phyloP scores from a whole-genome alignment of 2,329 filamentous ascomycete genomes.

The Trichophaea hybrida region DNA sequence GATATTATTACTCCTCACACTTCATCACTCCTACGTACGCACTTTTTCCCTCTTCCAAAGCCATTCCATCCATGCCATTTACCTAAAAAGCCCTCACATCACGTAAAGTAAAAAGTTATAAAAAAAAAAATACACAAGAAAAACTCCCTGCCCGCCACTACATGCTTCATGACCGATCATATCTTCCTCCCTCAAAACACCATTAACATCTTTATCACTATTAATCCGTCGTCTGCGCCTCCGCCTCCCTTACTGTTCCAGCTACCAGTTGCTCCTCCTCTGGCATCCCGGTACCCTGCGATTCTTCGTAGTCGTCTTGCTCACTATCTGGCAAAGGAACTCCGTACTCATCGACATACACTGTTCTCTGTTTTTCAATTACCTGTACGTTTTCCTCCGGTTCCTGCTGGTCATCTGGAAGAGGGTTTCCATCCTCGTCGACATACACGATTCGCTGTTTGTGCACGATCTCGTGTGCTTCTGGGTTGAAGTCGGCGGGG shows the following conservation, averaged over 20 bases:
- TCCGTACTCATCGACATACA: constrained; percentile 1
- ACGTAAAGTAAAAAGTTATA: background rate
- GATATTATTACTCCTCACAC: too few relatives aligned
- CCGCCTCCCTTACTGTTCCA: background rate
- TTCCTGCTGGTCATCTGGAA: background rate
- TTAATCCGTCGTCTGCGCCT: background rate
- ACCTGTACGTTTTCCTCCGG: background rate
- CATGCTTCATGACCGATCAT: background rate
- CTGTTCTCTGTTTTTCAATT: constrained; percentile 4
- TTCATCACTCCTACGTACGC: too few relatives aligned
- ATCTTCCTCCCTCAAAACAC: background rate
- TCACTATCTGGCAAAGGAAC: background rate
- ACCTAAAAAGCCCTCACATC: too few relatives aligned
- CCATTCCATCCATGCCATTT: too few relatives aligned
- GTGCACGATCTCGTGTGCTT: too few relatives aligned
- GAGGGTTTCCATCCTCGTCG: background rate
- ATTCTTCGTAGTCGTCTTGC: background rate
- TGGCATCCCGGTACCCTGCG: background rate
- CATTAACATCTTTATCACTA: background rate
- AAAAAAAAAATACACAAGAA: background rate
- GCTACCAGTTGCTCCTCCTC: background rate
- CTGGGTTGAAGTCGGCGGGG: too few relatives aligned
- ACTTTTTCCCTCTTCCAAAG: too few relatives aligned
- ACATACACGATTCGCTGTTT: constrained; percentile 1
- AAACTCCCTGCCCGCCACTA: background rate